Evolutionary conservation across 305 asterid species (phyloP).

Genomic region (Fraxinus platypoda): DNA sequence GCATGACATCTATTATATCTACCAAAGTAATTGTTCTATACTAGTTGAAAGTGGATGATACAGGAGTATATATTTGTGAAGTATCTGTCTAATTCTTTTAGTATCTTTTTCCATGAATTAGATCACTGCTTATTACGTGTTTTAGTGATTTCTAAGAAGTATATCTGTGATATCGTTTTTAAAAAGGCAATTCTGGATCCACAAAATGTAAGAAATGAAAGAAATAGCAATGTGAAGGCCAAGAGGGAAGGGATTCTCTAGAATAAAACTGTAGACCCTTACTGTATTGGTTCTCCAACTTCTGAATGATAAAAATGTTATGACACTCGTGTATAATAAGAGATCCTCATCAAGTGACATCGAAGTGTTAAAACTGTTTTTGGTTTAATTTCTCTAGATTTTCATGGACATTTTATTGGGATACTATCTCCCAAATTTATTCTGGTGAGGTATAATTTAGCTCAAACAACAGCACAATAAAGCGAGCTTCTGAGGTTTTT

Average conservation of each 20-base stretch:
- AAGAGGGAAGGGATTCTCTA: not conserved
- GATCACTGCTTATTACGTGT: not conserved
- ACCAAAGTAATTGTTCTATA: not conserved
- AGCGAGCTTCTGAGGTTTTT: not conserved
- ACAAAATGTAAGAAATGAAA: not conserved
- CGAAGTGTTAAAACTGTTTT: not conserved
- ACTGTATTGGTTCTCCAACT: not conserved
- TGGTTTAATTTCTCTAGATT: not conserved
- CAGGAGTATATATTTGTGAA: not conserved
- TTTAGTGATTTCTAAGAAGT: not conserved
- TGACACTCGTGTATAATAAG: not conserved
- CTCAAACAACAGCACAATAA: not conserved
- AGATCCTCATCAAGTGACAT: not conserved
- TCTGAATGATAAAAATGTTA: not conserved
- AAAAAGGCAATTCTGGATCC: not conserved
- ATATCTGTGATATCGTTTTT: not conserved
- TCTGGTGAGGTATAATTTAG: not conserved
- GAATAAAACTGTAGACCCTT: not conserved
- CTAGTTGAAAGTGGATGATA: not conserved
- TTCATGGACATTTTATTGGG: not conserved
- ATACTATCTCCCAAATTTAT: not conserved
- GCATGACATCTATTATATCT: not conserved
- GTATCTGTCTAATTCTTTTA: not conserved
- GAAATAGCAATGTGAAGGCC: not conserved
- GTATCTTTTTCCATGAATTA: not conserved